These are phyloP conservation scores for Acmispon strigosus DNA, from an alignment of 306 rosid species.

Conservation along the genomic window DNA sequence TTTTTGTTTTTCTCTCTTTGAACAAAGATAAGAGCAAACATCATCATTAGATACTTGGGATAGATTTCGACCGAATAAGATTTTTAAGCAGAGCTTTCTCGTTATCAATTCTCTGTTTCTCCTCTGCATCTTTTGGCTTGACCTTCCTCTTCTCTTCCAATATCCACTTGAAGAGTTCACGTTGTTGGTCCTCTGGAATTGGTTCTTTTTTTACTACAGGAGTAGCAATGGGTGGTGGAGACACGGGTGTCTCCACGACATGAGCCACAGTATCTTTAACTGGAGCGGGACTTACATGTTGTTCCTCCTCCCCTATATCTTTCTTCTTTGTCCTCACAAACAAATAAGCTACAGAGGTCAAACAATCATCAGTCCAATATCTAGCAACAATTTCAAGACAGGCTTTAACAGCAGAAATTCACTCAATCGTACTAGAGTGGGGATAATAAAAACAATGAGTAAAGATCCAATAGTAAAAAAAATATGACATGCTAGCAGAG, in stretches of 20 bases:
- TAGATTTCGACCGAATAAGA: conserved; percentile 65
- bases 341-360: conserved; percentile 57
- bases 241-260: conserved; percentile 25
- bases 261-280: conserved; percentile 36
- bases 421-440: background rate
- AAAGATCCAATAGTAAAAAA: background rate
- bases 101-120: conserved; percentile 68
- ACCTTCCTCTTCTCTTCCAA: conserved; percentile 89
- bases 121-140: conserved; percentile 61
- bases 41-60: conserved; percentile 46
- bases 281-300: conserved; percentile 27
- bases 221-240: conserved; percentile 29
- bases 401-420: background rate
- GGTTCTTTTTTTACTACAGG: conserved; percentile 50
- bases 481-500: background rate
- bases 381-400: conserved; percentile 13
- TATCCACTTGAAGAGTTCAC: conserved; percentile 77
- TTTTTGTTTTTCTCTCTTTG: background rate
- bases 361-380: conserved; percentile 24
- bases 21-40: background rate
- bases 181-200: conserved; percentile 70
- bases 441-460: background rate
- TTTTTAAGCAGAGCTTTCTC: conserved; percentile 88
- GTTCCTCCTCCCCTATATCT: conserved; percentile 42
- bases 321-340: conserved; percentile 68